phyloP scores from a whole-genome alignment of 768 basidiomycete genomes.

The Russula lepida region DNA sequence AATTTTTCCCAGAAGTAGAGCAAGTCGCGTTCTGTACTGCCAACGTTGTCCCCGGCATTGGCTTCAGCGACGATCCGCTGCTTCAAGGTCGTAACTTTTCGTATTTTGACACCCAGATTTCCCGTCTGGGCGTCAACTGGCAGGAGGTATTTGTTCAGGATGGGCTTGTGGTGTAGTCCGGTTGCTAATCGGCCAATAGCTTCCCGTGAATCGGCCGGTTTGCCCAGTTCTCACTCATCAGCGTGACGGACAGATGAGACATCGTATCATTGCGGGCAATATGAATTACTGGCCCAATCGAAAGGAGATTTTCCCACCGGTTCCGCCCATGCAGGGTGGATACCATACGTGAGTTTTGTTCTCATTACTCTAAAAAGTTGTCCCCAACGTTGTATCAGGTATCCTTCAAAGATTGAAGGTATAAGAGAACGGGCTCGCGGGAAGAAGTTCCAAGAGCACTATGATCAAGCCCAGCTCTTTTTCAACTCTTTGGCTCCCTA shows the following conservation, averaged over 20 bases:
- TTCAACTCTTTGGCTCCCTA: slow-evolving; percentile 65
- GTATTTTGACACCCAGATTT: slow-evolving; percentile 80
- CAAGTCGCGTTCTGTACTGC: slow-evolving; percentile 83
- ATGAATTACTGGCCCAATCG: slow-evolving; percentile 86
- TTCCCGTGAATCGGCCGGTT: slow-evolving; percentile 77
- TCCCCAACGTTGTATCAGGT: slow-evolving; percentile 28
- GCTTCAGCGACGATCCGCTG: slow-evolving; percentile 66
- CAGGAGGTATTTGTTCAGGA: slow-evolving; percentile 39
- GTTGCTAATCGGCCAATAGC: slow-evolving; percentile 28
- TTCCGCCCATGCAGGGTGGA: slow-evolving; percentile 44
- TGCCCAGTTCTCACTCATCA: slow-evolving; percentile 68
- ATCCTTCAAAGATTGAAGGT: slow-evolving; percentile 41
- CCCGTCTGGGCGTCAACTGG: slow-evolving; percentile 76
- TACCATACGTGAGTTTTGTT: slow-evolving; percentile 36
- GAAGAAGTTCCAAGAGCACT: slow-evolving; percentile 72
- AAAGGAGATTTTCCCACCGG: slow-evolving; percentile 40
- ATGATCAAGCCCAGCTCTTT: slow-evolving; percentile 70
- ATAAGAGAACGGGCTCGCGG: slow-evolving; percentile 56
- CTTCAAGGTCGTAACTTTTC: slow-evolving; percentile 83
- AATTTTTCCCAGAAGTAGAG: slow-evolving; percentile 82
- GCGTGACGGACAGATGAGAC: slow-evolving; percentile 52
- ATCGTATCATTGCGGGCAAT: slow-evolving; percentile 46
- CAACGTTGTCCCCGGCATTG: slow-evolving; percentile 46
- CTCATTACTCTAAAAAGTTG: not conserved
- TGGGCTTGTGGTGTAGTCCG: not conserved